Evolutionary conservation across 2,329 filamentous ascomycete species (phyloP).

Genomic region (Claviceps quebecensis): DNA sequence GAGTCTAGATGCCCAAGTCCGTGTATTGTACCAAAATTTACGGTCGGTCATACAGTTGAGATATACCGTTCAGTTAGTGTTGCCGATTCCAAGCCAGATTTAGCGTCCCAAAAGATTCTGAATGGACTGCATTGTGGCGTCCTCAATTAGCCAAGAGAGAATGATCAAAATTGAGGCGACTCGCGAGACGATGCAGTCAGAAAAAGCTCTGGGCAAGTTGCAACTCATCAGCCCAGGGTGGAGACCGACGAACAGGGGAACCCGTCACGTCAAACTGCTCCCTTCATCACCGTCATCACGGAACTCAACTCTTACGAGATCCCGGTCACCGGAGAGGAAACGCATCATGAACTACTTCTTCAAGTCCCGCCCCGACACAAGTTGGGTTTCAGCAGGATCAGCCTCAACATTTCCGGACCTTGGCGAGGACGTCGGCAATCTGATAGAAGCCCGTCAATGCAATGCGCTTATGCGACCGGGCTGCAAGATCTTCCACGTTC

Average conservation of each 20-base stretch:
- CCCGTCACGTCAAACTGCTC: not conserved
- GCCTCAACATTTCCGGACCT: constrained; percentile 42
- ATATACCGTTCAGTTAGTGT: too few species aligned
- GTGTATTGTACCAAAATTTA: too few species aligned
- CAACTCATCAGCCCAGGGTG: not conserved
- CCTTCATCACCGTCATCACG: not conserved
- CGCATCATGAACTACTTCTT: constrained; percentile 13
- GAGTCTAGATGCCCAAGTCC: too few species aligned
- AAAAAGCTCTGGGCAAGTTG: not conserved
- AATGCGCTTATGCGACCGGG: constrained; percentile 24
- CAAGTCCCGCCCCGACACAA: constrained; percentile 7
- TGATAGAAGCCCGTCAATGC: constrained; percentile 25
- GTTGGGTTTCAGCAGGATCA: constrained; percentile 42
- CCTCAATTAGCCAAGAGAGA: too few species aligned
- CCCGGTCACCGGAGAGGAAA: not conserved
- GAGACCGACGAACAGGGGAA: not conserved
- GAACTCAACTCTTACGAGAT: not conserved
- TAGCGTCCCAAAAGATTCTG: too few species aligned
- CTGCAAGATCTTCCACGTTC: constrained; percentile 46
- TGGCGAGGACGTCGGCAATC: constrained; percentile 21
- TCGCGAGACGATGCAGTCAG: too few species aligned
- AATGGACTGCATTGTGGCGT: too few species aligned
- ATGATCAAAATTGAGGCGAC: too few species aligned
- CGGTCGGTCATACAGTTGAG: too few species aligned
- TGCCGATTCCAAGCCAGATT: too few species aligned